These are phyloP conservation scores for Aspergillus sclerotioniger DNA, from an alignment of 495 filamentous ascomycete species.

Conservation along the genomic window DNA sequence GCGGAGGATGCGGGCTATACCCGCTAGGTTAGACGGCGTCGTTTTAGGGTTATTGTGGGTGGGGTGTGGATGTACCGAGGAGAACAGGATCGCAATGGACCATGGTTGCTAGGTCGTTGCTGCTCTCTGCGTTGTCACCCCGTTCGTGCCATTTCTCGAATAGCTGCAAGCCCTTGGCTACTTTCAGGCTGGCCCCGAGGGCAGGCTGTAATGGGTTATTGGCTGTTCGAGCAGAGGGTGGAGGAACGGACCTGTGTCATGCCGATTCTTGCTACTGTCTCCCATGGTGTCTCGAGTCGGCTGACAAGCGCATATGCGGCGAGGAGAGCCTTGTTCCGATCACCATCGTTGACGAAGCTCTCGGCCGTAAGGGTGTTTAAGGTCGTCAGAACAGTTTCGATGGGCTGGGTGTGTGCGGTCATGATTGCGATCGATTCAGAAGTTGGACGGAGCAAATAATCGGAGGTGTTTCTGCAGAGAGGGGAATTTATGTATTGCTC, in stretches of 20 bases:
- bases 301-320: constrained; percentile 7
- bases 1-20: constrained; percentile 2
- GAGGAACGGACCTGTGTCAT: not conserved
- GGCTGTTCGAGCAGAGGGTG: not conserved
- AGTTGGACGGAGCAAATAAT: too few relatives aligned
- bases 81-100: not conserved
- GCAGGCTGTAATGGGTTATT: constrained; percentile 1
- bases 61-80: not conserved
- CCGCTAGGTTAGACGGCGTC: not conserved
- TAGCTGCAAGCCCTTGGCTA: constrained; percentile 1
- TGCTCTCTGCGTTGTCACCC: not conserved
- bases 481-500: too few relatives aligned
- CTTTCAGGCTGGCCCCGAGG: constrained; percentile 3
- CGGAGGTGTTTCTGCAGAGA: too few relatives aligned
- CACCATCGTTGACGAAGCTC: not conserved
- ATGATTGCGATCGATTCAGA: too few relatives aligned
- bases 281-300: constrained; percentile 9
- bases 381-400: too few relatives aligned
- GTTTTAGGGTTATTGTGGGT: not conserved
- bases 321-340: constrained; percentile 1
- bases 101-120: not conserved
- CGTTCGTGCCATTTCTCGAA: constrained; percentile 8
- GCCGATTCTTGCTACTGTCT: constrained; percentile 2
- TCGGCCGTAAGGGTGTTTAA: too few relatives aligned
- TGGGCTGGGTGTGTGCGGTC: too few relatives aligned